Evolutionary conservation across 2,329 filamentous ascomycete species (phyloP), one percentile per base, ranked within the genome.

Genomic region (Clonostachys solani): DNA sequence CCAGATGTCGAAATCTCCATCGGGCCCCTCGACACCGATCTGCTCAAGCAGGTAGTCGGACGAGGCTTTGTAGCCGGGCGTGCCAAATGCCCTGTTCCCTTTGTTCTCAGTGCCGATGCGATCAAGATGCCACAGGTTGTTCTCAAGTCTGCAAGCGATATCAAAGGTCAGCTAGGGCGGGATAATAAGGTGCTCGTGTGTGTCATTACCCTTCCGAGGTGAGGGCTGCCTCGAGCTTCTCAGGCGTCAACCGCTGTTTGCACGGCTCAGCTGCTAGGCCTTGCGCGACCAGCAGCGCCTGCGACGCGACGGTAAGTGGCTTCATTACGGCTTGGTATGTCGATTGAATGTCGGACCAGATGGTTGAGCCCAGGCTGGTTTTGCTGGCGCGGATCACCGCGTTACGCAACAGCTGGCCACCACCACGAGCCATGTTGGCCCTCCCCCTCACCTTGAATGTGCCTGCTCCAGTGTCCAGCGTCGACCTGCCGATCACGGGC

Each of bases 31-130:
- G 23, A 29, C 10, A 5, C 42, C 6, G 43, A 44, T 44, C n/a
- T 33, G 44, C 44, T 37, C 33, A 6, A 75, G 62, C 43, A 79
- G 63, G 52, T 72, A 78, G 50, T 78, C 72, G 29, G 73, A 65
- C 3, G 74, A 78, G 10, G 74, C 74, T 44, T 64, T 64, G 62
- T 71, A 78, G 7, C 75, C 75, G 5, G 74, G 73, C 15, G 73
- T 65, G 19, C 75, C 75, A 50, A 77, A 78, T 15, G 75, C 75
- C 36, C 75, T 69, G 56, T 76, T 78, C 15, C 74, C 74, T 23
- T 72, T 72, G 52, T 79, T 74, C 37, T 65, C 63, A 40, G 62
- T 61, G 9, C 69, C 75, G 48, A 79, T 77, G 23, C 65, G 58
- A 52, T 78, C 64, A 5, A 79, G 63, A 47, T 69, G 65, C 54